These are phyloP conservation scores for Ogataea pini DNA, from an alignment of 805 yeast genomes.

Conservation along the genomic window DNA sequence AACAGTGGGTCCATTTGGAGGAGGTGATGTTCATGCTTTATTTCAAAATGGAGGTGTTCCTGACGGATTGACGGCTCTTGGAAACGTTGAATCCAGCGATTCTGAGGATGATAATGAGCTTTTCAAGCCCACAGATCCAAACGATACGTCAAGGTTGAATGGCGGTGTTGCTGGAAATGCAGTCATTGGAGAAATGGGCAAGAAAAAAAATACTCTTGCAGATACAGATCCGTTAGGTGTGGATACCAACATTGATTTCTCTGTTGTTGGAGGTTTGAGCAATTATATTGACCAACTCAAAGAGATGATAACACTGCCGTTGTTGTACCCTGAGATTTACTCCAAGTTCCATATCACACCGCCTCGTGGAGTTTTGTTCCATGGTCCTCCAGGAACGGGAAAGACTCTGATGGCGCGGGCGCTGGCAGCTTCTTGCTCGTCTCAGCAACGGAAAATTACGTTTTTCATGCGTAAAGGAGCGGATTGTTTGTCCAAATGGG, in stretches of 20 bases:
- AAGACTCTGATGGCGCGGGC: slow-evolving; percentile 98
- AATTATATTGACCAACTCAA: slow-evolving; percentile 88
- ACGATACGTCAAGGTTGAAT: slow-evolving; percentile 28
- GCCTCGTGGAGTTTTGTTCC: slow-evolving; percentile 95
- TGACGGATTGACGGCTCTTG: slow-evolving; percentile 38
- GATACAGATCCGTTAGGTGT: slow-evolving; percentile 93
- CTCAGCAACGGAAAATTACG: slow-evolving; percentile 81
- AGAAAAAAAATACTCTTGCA: slow-evolving; percentile 64
- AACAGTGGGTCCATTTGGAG: slow-evolving; percentile 97
- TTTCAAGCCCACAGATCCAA: slow-evolving; percentile 37
- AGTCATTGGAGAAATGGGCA: no score
- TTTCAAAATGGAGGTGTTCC: slow-evolving; percentile 67
- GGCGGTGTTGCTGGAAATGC: no score
- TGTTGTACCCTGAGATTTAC: slow-evolving; percentile 90
- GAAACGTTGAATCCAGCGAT: slow-evolving; percentile 44
- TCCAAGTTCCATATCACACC: slow-evolving; percentile 90
- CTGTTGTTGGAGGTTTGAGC: slow-evolving; percentile 88
- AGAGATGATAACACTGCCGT: slow-evolving; percentile 94
- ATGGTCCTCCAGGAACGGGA: slow-evolving; percentile 99
- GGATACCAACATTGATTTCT: slow-evolving; percentile 59
- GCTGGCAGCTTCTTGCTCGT: slow-evolving; percentile 89
- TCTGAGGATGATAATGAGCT: slow-evolving; percentile 50
- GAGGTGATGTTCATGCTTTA: slow-evolving; percentile 84
- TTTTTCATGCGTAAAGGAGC: slow-evolving; percentile 99
- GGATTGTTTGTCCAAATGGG: slow-evolving; percentile 96